A percentile compares a stretch with the other conserved stretches of the same genome.
Evolutionary conservation across 2,329 filamentous ascomycete species (phyloP).

Genomic region (Aschersonia sp.): DNA sequence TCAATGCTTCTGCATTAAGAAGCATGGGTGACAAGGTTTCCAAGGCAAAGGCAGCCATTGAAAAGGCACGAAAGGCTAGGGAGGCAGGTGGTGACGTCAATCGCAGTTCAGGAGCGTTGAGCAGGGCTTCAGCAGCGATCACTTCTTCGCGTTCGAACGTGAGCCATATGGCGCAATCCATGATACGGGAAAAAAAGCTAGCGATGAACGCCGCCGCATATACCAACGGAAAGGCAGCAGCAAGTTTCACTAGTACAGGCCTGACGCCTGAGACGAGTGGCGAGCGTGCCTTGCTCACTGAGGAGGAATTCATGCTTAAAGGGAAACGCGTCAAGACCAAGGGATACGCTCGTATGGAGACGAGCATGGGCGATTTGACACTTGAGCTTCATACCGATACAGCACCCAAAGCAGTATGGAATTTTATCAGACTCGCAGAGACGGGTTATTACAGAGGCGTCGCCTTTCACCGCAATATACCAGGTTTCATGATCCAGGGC

Average conservation of each 20-base stretch:
- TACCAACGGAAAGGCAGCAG: constrained; percentile 81
- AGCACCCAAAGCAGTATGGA: constrained; percentile 90
- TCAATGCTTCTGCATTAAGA: constrained; percentile 71
- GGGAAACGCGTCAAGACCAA: constrained; percentile 78
- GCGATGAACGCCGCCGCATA: constrained; percentile 80
- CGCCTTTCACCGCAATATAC: constrained; percentile 83
- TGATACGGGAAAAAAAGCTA: constrained; percentile 39
- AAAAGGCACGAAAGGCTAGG: constrained; percentile 67
- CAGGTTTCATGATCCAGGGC: constrained; percentile 95
- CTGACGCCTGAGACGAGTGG: constrained; percentile 82
- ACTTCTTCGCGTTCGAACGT: constrained; percentile 2
- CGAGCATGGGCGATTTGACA: constrained; percentile 71
- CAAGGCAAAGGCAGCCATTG: constrained; percentile 86
- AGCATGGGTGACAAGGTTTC: constrained; percentile 69
- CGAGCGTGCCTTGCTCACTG: constrained; percentile 71
- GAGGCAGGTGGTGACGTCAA: constrained; percentile 45
- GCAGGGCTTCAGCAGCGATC: constrained; percentile 16
- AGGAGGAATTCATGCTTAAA: constrained; percentile 94
- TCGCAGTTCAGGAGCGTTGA: constrained; percentile 28
- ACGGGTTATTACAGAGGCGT: constrained; percentile 81
- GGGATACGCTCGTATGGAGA: constrained; percentile 82
- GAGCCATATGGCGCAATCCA: constrained; percentile 6
- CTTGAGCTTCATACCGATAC: constrained; percentile 83
- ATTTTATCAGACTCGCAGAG: constrained; percentile 78
- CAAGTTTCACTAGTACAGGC: constrained; percentile 89